These are phyloP conservation scores for Zangia roseola DNA, from an alignment of 768 basidiomycete species.

Conservation along the genomic window DNA sequence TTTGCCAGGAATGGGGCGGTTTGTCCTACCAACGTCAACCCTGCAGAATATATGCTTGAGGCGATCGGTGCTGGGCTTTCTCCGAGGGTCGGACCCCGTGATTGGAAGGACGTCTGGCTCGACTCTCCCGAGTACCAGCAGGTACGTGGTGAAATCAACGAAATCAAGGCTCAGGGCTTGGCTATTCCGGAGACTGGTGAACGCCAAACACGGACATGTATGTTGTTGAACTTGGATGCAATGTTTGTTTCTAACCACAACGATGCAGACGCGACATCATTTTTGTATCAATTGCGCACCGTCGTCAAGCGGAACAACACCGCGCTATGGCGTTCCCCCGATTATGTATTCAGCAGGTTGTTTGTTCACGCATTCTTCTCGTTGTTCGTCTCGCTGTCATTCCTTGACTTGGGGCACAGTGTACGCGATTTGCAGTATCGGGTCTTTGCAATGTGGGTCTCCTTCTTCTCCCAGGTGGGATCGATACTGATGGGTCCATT, in stretches of 20 bases:
- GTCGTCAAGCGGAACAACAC: conserved; percentile 66
- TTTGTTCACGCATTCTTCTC: conserved; percentile 74
- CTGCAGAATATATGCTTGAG: conserved; percentile 76
- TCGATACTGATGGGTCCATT: background rate
- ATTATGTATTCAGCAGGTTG: conserved; percentile 82
- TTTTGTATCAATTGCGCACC: conserved; percentile 68
- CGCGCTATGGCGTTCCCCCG: conserved; percentile 79
- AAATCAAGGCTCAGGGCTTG: conserved; percentile 48
- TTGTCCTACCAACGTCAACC: conserved; percentile 79
- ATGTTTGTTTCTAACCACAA: background rate
- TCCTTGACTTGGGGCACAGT: conserved; percentile 69
- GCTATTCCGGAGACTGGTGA: conserved; percentile 41
- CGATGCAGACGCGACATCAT: conserved; percentile 65
- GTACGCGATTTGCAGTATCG: conserved; percentile 74
- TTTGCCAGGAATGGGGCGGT: conserved; percentile 68
- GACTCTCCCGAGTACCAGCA: conserved; percentile 59
- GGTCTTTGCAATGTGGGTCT: conserved; percentile 69
- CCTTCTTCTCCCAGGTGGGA: background rate
- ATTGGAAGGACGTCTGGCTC: conserved; percentile 87
- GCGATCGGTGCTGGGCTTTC: conserved; percentile 85
- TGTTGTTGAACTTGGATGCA: conserved; percentile 8
- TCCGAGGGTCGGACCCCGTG: conserved; percentile 68
- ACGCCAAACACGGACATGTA: conserved; percentile 47
- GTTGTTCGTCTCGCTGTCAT: conserved; percentile 72
- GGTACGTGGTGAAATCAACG: conserved; percentile 43